phyloP scores from a whole-genome alignment of 2,329 filamentous ascomycete genomes.

The Aspergillus fischeri region DNA sequence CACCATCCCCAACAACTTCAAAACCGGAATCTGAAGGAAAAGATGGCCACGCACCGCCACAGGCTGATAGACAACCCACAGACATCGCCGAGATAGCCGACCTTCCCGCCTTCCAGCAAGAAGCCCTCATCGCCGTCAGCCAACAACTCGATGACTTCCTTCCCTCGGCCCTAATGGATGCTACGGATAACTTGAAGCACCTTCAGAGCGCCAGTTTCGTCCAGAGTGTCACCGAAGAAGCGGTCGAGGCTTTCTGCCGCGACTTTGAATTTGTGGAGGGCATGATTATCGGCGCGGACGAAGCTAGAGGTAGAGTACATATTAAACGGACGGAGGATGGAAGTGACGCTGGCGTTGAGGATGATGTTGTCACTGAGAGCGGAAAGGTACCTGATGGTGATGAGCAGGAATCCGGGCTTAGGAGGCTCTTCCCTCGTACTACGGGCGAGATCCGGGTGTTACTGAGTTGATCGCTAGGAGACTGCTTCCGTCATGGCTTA shows the following conservation, averaged over 20 bases:
- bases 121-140: slow-evolving; percentile 62
- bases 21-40: slow-evolving; percentile 14
- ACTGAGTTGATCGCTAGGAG: slow-evolving; percentile 45
- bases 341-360: slow-evolving; percentile 22
- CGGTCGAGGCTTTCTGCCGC: slow-evolving; percentile 75
- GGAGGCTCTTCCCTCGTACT: slow-evolving; percentile 60
- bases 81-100: slow-evolving; percentile 54
- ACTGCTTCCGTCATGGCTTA: not conserved
- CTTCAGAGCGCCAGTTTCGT: slow-evolving; percentile 70
- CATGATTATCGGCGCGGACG: slow-evolving; percentile 57
- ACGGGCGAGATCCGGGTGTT: slow-evolving; percentile 61
- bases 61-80: slow-evolving; percentile 29
- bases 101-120: slow-evolving; percentile 56
- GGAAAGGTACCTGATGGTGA: slow-evolving; percentile 32
- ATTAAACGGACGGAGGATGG: slow-evolving; percentile 23
- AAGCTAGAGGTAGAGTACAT: slow-evolving; percentile 38
- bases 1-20: slow-evolving; percentile 15
- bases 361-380: slow-evolving; percentile 25
- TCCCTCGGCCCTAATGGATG: slow-evolving; percentile 88
- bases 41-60: slow-evolving; percentile 13
- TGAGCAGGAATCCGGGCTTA: slow-evolving; percentile 38
- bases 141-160: slow-evolving; percentile 84
- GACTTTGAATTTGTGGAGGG: slow-evolving; percentile 73
- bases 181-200: slow-evolving; percentile 71
- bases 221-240: slow-evolving; percentile 73